Base-by-base conservation (phyloP, 1,284 basidiomycete genomes). In the Cutaneotrichosporon cutaneum region DNA sequence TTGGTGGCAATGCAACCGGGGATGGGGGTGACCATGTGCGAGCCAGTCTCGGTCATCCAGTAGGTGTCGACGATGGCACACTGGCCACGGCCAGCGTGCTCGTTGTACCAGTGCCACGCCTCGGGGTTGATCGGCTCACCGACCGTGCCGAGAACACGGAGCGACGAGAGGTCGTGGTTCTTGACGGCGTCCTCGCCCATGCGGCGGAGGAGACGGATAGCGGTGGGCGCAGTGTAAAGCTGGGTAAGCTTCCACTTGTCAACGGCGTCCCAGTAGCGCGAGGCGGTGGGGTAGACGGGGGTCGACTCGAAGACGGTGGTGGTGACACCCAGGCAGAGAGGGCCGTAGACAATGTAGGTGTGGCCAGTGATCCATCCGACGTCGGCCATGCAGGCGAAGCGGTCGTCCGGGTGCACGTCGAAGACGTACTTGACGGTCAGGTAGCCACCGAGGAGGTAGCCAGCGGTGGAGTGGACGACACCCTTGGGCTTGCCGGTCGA, bases 61-160 rank as follows among this genome's bases (percentile, higher is more conserved):
- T 89, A 94, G 1, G 92, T 94, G 80, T 98, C 95, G 62, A 98
- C 94, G 70, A 99, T 90, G 18, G 95, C 93, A 75, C 93, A 96
- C 80, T 98, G 84, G 67, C 82, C 83, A 72, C 86, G 85, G 32
- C 95, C 96, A 60, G 97, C 94, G 75, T 92, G 87, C 74, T 97
- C 92, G 80, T 80, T 77, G 82, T 95, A 97, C 95, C 95, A 98
- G 75, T 94, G 86, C 95, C 96, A 98, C 4, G 95, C 96, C 79
- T 98, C 95, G 30, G 95, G 94, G 82, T 98, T 98, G 83, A 99
- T 98, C 7, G 96, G 96, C 82, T 99, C 95, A 58, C 95, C 96
- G 59, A 99, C 95, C 62, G 85, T 88, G 33, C 95, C 95, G 44
- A 99, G 84, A 22, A 96, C 90, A 64, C 95, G 88, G 63, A 99